Base-by-base conservation (phyloP, 2,329 filamentous ascomycete species). In the Nemania diffusa region DNA sequence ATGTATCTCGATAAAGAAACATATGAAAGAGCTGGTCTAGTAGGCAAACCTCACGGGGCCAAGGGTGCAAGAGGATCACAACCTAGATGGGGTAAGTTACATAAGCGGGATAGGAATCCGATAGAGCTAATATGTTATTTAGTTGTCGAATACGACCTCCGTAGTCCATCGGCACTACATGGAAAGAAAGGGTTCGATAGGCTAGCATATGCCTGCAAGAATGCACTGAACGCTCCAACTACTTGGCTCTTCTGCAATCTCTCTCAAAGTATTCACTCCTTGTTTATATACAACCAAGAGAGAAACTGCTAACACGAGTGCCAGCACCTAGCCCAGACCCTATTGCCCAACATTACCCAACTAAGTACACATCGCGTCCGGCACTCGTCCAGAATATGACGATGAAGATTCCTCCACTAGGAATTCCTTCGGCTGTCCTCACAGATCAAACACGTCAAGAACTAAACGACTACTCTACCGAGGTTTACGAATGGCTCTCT, bases 101-200 rank as follows among this genome's bases (percentile, higher is more conserved):
- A 29, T 29, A 13, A 46, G 42, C 9, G 57, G 52, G 64, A 32
- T 69, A 51, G 11, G 20, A 24, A 42, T 22, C 26, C 4, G 2
- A 53, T 50, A 48, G 58, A 60, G 42, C 77, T 82, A 65, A 82
- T 67, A 40, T 48, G 8, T 13, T 34, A 13, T 15, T 20, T 64
- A 96, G 92, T 90, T 29, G 87, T 98, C 52, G 88, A 95, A 73
- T 84, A 91, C 57, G 90, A 98, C 67, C 85, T 99, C 29, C 87
- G 90, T 20, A 83, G 85, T 5, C 86, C 90, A 0, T 90, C 90
- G 0, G 97, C 97, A 92, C 78, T 93, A 7, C 90, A 90, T 61
- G 94, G 94, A 3, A 96, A 93, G 78, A 94, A 91, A 70, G 91
- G 90, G 0, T 97, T 97, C 74, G 90, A 94, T 69, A 85, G 93